Conservation (phyloP, 2,329 filamentous ascomycete species). For the Aaosphaeria pasadenensis region DNA sequence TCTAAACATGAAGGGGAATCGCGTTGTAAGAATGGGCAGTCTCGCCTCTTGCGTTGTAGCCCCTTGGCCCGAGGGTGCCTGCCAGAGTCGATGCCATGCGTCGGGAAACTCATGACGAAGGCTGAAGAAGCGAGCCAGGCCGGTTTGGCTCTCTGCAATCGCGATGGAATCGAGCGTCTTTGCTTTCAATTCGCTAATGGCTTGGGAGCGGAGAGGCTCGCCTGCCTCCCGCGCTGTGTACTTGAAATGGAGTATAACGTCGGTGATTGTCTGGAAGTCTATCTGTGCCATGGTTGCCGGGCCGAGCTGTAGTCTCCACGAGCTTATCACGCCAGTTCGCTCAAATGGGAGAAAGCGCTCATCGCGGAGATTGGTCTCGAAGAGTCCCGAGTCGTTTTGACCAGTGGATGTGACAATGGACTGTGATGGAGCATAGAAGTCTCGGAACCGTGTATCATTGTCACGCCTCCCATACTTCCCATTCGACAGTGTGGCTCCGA, state of each 20-base stretch:
- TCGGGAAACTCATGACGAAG: neutral
- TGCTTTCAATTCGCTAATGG: neutral
- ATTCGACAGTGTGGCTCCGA: neutral
- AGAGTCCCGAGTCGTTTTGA: slow-evolving; percentile 32
- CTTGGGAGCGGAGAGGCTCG: neutral
- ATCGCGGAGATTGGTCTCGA: slow-evolving; percentile 30
- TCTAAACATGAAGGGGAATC: too few relatives aligned
- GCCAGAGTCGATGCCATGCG: neutral
- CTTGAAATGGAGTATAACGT: slow-evolving; percentile 34
- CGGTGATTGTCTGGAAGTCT: slow-evolving; percentile 33
- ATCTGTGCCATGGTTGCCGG: slow-evolving; percentile 7
- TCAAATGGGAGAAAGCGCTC: slow-evolving; percentile 40
- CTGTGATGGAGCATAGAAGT: neutral
- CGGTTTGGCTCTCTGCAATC: neutral
- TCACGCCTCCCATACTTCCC: neutral
- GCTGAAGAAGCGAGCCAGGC: neutral
- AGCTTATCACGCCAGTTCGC: slow-evolving; percentile 31
- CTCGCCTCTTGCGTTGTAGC: too few relatives aligned
- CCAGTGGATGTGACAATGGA: slow-evolving; percentile 2
- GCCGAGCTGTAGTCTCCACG: slow-evolving; percentile 18
- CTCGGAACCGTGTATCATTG: neutral
- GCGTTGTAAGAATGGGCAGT: too few relatives aligned
- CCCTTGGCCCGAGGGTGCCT: too few relatives aligned
- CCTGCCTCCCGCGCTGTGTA: slow-evolving; percentile 36
- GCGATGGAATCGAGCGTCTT: neutral